Evolutionary conservation across 139 green algal species (phyloP), one percentile per base, ranked within the genome.

Genomic region (Chlorella sorokiniana): DNA sequence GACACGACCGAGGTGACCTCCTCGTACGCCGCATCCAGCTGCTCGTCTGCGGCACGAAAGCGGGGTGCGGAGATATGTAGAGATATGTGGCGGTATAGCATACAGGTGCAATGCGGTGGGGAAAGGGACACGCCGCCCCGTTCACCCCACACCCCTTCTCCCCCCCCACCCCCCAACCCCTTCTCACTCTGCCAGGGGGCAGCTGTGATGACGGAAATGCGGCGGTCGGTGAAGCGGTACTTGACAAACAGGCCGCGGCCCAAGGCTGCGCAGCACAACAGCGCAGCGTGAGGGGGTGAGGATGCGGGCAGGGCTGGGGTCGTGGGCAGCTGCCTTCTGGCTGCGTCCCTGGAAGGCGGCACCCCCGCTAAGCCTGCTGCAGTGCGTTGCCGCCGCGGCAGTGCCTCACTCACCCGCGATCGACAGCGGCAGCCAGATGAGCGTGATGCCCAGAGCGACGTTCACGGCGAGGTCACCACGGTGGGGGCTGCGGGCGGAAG

Each of bases 211-310:
- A 95, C 91, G 25, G 81, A 91, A 29, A 98, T 70, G 44, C 95
- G 91, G 81, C 90, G 91, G 89, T 98, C 90, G 11, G 93, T 98
- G 85, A 98, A 94, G 31, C 84, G 83, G 89, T 97, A 98, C 59
- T 93, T 93, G n/a, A 98, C 91, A 77, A 97, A 98, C 1, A 88
- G 86, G 35, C 67, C 82, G n/a, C 95, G 89, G 4, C 88, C 86
- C 4, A 97, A 48, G 10, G 72, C 72, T 79, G 72, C 72, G 29
- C 8, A 6, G 44, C 45, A 45, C 3, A 68, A 40, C 61, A 68
- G 61, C 27, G 29, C 3, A 37, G 29, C 4, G 3, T 16, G 3
- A 68, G 3, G 61, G 25, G 14, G 62, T 35, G 41, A 23, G 41
- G 0, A 27, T 25, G 68, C 29, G 41, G 23, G 37, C 18, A 37